Base-by-base conservation (phyloP, 1,139 yeast species). In the Lodderomyces orthopsilosis region DNA sequence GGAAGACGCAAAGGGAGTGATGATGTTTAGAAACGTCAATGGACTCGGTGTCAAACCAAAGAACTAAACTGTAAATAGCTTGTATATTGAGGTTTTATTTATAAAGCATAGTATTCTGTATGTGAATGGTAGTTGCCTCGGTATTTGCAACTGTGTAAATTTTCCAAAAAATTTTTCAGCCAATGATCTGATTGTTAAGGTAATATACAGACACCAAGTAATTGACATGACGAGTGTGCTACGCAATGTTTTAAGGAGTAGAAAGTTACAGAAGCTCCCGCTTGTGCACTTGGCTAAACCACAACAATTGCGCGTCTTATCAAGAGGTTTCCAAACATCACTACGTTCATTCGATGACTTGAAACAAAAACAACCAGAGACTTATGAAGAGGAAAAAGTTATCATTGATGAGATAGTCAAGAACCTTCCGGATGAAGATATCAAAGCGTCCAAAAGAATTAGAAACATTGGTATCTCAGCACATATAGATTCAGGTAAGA, bases 381-480 rank as follows among this genome's bases (percentile, higher is more conserved):
- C 80, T 17, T 85, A 85, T 55, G 91, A 83, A 51, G 90, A 85
- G 53, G 94, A 85, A 58, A 82, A 83, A 60, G 82, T 73, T 34
- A 62, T 80, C 41, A 71, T 85, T 46, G 90, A 84, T 62, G 76
- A 76, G 52, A 75, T 90, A 54, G 68, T 71, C 51, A 61, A 68
- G 10, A 49, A 53, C 2, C 65, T 90, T 50, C 68, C 81, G 5
- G 68, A 81, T 4, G 79, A 75, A n/a, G 98, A 93, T 59, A 47
- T 70, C 15, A 51, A 61, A 13, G 74, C 81, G 35, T 70, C 87
- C 18, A 57, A 67, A 10, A 72, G 76, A 46, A 77, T 91, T 79
- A 79, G 99, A 66, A 93, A 93, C 62, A 93, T 93, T 53, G 99
- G 99, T 65, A 89, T 93, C 48, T 88, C 96, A 14, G 99, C 99